Percentiles rank a stretch among this genome's conserved stretches.
These are phyloP conservation scores for Linnemannia schmuckeri DNA, from an alignment of 192 early-diverging fungal genomes.

Conservation along the genomic window DNA sequence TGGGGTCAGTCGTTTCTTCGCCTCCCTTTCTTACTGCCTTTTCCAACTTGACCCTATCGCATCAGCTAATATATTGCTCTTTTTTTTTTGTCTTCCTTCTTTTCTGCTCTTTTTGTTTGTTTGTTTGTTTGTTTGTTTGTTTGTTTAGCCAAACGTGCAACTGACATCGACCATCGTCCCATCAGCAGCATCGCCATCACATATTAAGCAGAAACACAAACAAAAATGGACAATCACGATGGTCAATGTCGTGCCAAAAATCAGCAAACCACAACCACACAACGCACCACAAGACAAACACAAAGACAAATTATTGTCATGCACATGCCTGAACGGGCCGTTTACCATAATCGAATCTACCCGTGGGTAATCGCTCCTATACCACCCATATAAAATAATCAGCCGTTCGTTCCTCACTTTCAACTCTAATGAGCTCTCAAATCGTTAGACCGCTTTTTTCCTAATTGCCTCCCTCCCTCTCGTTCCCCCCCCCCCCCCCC, in stretches of 20 bases:
- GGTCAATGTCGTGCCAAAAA: neutral
- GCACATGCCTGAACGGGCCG: neutral
- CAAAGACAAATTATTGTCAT: neutral
- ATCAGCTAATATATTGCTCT: neutral
- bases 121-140: neutral
- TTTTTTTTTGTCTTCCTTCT: neutral
- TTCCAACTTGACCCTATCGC: neutral
- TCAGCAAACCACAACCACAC: neutral
- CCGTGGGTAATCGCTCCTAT: neutral
- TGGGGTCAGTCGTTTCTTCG: neutral
- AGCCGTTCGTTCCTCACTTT: neutral
- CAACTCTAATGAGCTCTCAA: neutral
- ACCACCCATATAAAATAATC: neutral
- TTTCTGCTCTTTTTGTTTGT: neutral
- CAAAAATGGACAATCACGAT: neutral
- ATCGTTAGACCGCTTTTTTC: neutral
- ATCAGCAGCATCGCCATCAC: neutral
- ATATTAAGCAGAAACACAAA: slow-evolving; percentile 2
- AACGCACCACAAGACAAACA: neutral
- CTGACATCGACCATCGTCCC: neutral
- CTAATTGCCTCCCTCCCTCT: neutral
- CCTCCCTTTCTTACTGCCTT: neutral
- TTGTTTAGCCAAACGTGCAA: neutral
- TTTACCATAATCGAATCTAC: too few relatives aligned
- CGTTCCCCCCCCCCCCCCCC: neutral